phyloP scores from a whole-genome alignment of 176 grass and related monocot species.

The Tillandsia leiboldiana region DNA sequence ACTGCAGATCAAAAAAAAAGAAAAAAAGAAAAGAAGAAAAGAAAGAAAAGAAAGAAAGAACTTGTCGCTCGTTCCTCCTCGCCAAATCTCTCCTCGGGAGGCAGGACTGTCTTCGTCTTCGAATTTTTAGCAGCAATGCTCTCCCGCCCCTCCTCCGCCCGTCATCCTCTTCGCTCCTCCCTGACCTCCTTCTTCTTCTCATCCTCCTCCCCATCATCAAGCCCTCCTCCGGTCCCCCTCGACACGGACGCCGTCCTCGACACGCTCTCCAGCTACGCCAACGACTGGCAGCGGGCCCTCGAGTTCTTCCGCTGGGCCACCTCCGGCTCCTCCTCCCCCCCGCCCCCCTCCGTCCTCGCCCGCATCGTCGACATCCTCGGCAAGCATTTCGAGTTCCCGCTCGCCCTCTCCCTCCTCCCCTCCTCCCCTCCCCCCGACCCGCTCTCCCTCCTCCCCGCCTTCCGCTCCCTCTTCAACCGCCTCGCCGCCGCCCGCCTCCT shows the following conservation, averaged over 20 bases:
- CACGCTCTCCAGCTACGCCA: conserved; percentile 69
- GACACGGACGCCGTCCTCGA: conserved; percentile 42
- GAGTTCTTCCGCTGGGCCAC: conserved; percentile 85
- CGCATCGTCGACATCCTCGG: conserved; percentile 72
- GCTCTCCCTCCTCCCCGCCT: conserved; percentile 43
- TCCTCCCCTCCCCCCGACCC: conserved; percentile 19
- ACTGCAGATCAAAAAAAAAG: too few species aligned
- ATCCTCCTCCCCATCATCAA: background rate
- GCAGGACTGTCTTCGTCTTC: too few species aligned
- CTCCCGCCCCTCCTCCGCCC: conserved; percentile 8
- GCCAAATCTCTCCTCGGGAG: too few species aligned
- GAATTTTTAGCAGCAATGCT: too few species aligned
- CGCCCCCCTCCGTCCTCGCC: conserved; percentile 43
- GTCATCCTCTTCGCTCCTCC: conserved; percentile 10
- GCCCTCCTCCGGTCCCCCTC: conserved; percentile 5
- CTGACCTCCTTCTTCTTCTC: conserved; percentile 4
- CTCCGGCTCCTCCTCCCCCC: conserved; percentile 24
- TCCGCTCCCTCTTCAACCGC: conserved; percentile 48
- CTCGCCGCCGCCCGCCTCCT: conserved; percentile 43
- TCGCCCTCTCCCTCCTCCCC: conserved; percentile 50
- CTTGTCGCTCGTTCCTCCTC: too few species aligned
- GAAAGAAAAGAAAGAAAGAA: too few species aligned
- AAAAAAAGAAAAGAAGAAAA: too few species aligned
- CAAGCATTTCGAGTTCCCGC: conserved; percentile 81
- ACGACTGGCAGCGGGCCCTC: conserved; percentile 71